A percentile compares a stretch with the other conserved stretches of the same genome.
Conservation (phyloP, 495 filamentous ascomycete species). For the Stereocaulon alpinum region DNA sequence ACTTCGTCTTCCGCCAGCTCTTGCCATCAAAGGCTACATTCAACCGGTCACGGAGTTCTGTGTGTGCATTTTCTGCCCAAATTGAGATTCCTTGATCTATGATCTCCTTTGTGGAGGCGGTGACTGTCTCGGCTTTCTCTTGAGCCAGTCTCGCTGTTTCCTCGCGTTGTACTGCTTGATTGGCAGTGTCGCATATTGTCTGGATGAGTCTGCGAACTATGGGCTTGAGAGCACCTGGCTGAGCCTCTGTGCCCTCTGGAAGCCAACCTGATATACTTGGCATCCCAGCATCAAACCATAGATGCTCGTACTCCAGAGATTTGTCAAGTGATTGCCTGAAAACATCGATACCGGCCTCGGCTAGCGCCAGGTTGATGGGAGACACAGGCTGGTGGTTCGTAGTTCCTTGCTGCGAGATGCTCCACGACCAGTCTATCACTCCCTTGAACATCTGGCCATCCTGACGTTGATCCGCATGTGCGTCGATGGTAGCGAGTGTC, state of each 20-base stretch:
- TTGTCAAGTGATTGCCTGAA: slow-evolving; percentile 61
- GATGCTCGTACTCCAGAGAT: slow-evolving; percentile 56
- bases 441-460: slow-evolving; percentile 40
- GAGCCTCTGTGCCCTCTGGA: slow-evolving; percentile 35
- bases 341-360: slow-evolving; percentile 45
- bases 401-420: slow-evolving; percentile 17
- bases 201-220: slow-evolving; percentile 54
- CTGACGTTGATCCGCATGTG: slow-evolving; percentile 28
- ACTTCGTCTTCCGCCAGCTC: slow-evolving; percentile 65
- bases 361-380: slow-evolving; percentile 46
- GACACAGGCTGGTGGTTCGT: slow-evolving; percentile 23
- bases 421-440: slow-evolving; percentile 40
- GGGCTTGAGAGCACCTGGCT: slow-evolving; percentile 41
- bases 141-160: slow-evolving; percentile 34
- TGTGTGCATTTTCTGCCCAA: slow-evolving; percentile 74
- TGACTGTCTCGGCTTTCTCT: slow-evolving; percentile 29
- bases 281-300: slow-evolving; percentile 63
- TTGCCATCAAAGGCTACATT: slow-evolving; percentile 58
- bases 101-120: slow-evolving; percentile 33
- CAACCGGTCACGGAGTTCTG: slow-evolving; percentile 69
- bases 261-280: slow-evolving; percentile 61
- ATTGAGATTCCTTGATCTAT: slow-evolving; percentile 48
- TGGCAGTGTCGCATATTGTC: slow-evolving; percentile 53
- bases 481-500: slow-evolving; percentile 38
- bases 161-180: slow-evolving; percentile 40